Base-by-base conservation (phyloP, 805 yeast species). In the Saccharomycopsis fibuligera region DNA sequence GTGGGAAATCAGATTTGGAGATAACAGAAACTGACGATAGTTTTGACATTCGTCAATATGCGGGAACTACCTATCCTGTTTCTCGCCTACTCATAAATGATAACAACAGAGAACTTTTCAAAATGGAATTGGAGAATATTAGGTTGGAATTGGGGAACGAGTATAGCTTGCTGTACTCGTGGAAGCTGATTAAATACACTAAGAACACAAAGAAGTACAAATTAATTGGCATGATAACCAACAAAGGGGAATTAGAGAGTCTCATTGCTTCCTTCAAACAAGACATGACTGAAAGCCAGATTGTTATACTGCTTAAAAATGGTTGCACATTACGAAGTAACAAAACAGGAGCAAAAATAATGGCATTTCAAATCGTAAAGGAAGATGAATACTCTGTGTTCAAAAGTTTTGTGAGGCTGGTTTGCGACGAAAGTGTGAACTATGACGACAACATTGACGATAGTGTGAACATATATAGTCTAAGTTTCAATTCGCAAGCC, bases 61-160 rank as follows among this genome's bases (percentile, higher is more conserved):
- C 30, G 35, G 6, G 35, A 41, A n/a, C 44, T 35, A 14, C 21
- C 30, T 29, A 25, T 33, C 6, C 35, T 35, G 25, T 14, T 42
- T 14, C 27, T 25, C 14, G 19, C 23, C 35, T 35, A 21, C n/a
- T 36, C 17, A 5, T 31, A 35, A 16, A 29, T 8, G 41, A 35
- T 22, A 3, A 19, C 30, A 27, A 31, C 36, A 10, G 19, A 29
- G 29, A 41, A 30, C 10, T 47, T 27, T 44, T 46, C 41, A 35
- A 35, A 6, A 36, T 36, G 17, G 49, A 49, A 31, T 16, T 49
- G 4, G 37, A 49, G 10, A 45, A 35, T 27, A 14, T 49, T 12
- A 45, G 35, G 22, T 27, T 49, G 8, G 41, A 43, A 22, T 41
- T 35, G 3, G 53, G 53, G 9, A 49, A 45, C 16, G 30, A 30